Percentiles rank a stretch among this genome's conserved stretches.
Conservation (phyloP, 2,329 filamentous ascomycete species). For the Diaporthe vaccinii region DNA sequence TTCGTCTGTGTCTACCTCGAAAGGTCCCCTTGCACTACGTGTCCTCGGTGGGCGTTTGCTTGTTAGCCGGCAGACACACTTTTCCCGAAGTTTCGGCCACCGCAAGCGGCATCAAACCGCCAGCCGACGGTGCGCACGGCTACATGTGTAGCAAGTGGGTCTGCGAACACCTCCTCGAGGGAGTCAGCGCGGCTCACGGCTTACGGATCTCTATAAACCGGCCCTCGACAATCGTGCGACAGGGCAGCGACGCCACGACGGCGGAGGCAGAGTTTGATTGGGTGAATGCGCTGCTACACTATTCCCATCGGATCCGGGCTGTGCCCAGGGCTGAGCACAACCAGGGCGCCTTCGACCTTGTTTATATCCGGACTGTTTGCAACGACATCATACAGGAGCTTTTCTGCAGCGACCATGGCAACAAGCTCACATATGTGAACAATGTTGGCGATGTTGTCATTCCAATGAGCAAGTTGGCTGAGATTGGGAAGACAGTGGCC, state of each 20-base stretch:
- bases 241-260: neutral
- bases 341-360: neutral
- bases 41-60: constrained; percentile 41
- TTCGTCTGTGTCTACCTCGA: constrained; percentile 45
- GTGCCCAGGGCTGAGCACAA: neutral
- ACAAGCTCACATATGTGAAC: constrained; percentile 36
- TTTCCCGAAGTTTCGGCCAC: constrained; percentile 19
- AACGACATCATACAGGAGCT: neutral
- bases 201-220: neutral
- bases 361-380: neutral
- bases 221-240: constrained; percentile 8
- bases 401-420: neutral
- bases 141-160: constrained; percentile 57
- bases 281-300: constrained; percentile 8
- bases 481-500: constrained; percentile 20
- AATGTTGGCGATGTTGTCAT: constrained; percentile 42
- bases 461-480: constrained; percentile 34
- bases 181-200: constrained; percentile 27
- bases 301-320: neutral
- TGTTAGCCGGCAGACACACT: neutral
- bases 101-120: constrained; percentile 5
- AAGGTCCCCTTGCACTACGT: constrained; percentile 49
- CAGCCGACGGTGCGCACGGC: constrained; percentile 45
- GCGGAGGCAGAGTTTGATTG: neutral
- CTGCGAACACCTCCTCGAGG: constrained; percentile 54